Base-by-base conservation (phyloP, 345 rosid species). In the Xanthoceras sorbifolium region DNA sequence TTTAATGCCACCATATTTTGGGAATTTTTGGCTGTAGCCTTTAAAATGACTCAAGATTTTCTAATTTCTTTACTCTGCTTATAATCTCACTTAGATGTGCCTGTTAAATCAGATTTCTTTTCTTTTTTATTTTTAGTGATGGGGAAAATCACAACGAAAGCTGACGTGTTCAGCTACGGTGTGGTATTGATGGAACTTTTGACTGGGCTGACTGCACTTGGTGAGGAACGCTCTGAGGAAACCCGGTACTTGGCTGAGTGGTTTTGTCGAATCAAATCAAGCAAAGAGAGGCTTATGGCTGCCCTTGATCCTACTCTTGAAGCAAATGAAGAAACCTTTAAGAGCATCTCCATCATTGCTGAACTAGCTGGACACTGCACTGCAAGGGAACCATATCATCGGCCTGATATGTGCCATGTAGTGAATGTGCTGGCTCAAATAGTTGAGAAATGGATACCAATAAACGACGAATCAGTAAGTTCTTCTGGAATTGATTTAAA, bases 331-430 rank as follows among this genome's bases (percentile, higher is more conserved):
- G 90, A 84, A 59, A 79, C 82, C 22, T 67, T 78, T 17, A 84
- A 80, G 64, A 85, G 85, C 80, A 78, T 85, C 23, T 55, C 71
- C 64, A 48, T 57, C 42, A 67, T 87, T 23, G 87, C 84, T 10
- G 90, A 85, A 48, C 75, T 85, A 22, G 90, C 90, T 8, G 86
- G 90, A 61, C 84, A 85, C 64, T 87, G 90, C 87, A 82, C 90
- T 1, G 81, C 82, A 5, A 78, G 88, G 54, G 90, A 87, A 34
- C 90, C 88, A 46, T 71, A 69, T 72, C 88, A 85, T 31, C 80
- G 90, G 17, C 90, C 90, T 7, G 88, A 87, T 71, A 87, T 87
- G 90, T 77, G 87, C 38, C 85, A 87, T 9, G 88, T 63, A 17
- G 90, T 87, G 65, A 87, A 78, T 12, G 78, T 83, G 26, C 78